Evolutionary conservation across 176 grass and related monocot species (phyloP).

Genomic region (Juncus effusus): DNA sequence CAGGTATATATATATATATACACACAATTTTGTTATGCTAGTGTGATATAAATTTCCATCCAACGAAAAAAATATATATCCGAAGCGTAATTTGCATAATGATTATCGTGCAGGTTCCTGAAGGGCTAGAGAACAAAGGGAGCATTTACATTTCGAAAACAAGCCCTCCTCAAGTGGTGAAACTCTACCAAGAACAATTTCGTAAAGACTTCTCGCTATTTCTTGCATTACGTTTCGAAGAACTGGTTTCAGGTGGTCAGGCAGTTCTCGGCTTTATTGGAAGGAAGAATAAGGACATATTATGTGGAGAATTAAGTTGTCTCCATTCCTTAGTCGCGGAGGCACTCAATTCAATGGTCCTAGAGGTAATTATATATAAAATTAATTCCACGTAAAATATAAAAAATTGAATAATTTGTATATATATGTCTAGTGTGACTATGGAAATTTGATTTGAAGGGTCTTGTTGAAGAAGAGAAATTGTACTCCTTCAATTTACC

Average conservation of each 20-base stretch:
- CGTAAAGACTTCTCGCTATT: conserved; percentile 45
- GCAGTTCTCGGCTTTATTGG: conserved; percentile 47
- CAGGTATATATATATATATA: conserved; percentile 31
- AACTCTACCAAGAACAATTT: conserved; percentile 34
- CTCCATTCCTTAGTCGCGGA: conserved; percentile 23
- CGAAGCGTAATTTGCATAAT: neutral
- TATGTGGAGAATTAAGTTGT: conserved; percentile 25
- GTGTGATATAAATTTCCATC: neutral
- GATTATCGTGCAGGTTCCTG: conserved; percentile 27
- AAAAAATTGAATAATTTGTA: neutral
- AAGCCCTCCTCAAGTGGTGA: conserved; percentile 29
- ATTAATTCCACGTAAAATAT: neutral
- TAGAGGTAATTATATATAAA: conserved; percentile 14
- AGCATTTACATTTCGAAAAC: conserved; percentile 45
- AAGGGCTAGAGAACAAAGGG: conserved; percentile 36
- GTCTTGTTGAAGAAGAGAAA: conserved; percentile 43
- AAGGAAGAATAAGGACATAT: conserved; percentile 26
- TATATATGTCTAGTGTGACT: neutral
- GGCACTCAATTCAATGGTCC: conserved; percentile 39
- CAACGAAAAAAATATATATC: neutral
- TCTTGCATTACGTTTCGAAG: conserved; percentile 29
- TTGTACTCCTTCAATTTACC: conserved; percentile 58
- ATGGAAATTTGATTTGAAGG: conserved; percentile 16
- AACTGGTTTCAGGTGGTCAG: conserved; percentile 30
- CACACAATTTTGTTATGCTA: too few relatives aligned